Conservation (phyloP, 2,329 filamentous ascomycete genomes). For the Aureobasidium sp. region DNA sequence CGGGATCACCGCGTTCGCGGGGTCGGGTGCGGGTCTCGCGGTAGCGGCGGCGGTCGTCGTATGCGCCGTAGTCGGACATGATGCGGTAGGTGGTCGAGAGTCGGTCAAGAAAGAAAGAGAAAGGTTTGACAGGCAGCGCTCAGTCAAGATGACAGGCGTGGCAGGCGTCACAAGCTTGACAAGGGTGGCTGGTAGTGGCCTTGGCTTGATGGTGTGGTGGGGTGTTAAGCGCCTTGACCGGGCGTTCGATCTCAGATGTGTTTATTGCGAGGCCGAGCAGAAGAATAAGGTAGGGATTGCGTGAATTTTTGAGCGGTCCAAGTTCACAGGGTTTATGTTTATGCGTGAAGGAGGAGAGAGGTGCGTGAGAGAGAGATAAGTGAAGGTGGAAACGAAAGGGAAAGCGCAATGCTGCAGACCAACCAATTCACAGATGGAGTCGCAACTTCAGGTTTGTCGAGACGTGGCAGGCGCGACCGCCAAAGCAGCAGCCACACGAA, state of each 20-base stretch:
- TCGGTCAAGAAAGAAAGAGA: slow-evolving; percentile 3
- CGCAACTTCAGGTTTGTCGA: not conserved
- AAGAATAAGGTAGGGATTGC: slow-evolving; percentile 1
- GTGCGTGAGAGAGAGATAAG: not conserved
- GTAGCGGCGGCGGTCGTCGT: slow-evolving; percentile 40
- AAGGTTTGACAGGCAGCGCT: not conserved
- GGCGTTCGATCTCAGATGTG: not conserved
- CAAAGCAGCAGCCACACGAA: not conserved
- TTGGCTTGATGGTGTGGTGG: slow-evolving; percentile 5
- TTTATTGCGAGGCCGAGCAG: not conserved
- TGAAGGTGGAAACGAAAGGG: not conserved
- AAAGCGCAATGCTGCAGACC: not conserved
- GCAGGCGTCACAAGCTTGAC: not conserved
- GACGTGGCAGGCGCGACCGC: not conserved
- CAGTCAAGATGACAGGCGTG: not conserved
- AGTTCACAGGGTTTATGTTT: not conserved
- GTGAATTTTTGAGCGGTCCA: not conserved
- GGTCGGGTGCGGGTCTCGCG: slow-evolving; percentile 29
- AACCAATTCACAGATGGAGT: not conserved
- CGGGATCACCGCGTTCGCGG: slow-evolving; percentile 41
- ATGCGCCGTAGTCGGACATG: slow-evolving; percentile 42
- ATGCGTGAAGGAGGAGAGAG: not conserved
- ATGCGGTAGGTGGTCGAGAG: slow-evolving; percentile 4
- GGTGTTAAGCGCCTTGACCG: not conserved
- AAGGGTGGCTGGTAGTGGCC: not conserved